Evolutionary conservation across 2,329 filamentous ascomycete genomes (phyloP).

Genomic region (Coniochaeta hoffmannii): DNA sequence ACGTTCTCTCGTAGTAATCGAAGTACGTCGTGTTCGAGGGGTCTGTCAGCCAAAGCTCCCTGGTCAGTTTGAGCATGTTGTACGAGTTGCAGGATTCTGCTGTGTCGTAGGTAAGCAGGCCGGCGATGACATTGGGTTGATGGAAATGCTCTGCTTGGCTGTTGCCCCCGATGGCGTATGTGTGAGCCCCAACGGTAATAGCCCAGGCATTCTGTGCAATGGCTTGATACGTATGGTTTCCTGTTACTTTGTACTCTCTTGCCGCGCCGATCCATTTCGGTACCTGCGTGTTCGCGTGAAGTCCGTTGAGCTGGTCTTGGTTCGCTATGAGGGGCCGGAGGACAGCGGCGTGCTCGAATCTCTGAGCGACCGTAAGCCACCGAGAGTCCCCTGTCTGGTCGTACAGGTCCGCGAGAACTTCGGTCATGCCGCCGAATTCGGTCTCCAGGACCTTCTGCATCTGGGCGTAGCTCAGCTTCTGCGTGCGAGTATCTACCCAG

Average conservation of each 20-base stretch:
- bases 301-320: conserved; percentile 35
- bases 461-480: conserved; percentile 29
- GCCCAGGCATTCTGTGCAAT: conserved; percentile 43
- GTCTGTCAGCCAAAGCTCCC: conserved; percentile 39
- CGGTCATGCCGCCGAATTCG: conserved; percentile 48
- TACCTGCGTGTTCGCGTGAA: conserved; percentile 46
- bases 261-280: conserved; percentile 47
- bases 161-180: conserved; percentile 47
- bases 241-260: conserved; percentile 40
- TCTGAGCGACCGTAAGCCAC: conserved; percentile 38
- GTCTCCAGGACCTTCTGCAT: conserved; percentile 41
- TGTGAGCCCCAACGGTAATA: conserved; percentile 35
- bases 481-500: conserved; percentile 42
- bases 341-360: conserved; percentile 41
- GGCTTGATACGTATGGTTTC: conserved; percentile 33
- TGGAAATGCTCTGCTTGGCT: conserved; percentile 46
- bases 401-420: conserved; percentile 39
- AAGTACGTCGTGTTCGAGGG: conserved; percentile 36
- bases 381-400: conserved; percentile 34
- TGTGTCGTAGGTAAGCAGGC: conserved; percentile 35
- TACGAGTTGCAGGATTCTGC: conserved; percentile 47
- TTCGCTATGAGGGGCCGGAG: conserved; percentile 38
- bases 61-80: conserved; percentile 49
- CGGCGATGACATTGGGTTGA: conserved; percentile 35
- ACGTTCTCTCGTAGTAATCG: conserved; percentile 43